phyloP scores from a whole-genome alignment of 1,284 basidiomycete genomes.

The Vanrija pseudolonga region DNA sequence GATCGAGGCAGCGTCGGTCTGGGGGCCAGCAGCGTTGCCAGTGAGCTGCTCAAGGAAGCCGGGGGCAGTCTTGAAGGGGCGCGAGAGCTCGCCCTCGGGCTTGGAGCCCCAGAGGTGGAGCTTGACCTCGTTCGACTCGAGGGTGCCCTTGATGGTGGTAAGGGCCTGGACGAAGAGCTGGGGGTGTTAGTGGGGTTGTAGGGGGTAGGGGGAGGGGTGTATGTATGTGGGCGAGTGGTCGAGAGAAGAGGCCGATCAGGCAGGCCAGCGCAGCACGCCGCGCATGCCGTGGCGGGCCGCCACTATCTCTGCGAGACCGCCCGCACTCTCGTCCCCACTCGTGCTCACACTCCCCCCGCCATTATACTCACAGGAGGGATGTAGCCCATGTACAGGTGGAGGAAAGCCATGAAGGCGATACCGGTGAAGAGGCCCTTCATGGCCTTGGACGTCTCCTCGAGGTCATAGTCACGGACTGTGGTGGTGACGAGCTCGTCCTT shows the following conservation, averaged over 20 bases:
- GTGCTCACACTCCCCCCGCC: too few species aligned
- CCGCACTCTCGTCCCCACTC: background rate
- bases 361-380: conserved; percentile 17
- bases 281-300: too few species aligned
- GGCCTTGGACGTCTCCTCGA: conserved; percentile 21
- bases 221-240: background rate
- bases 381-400: conserved; percentile 25
- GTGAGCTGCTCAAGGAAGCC: conserved; percentile 62
- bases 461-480: conserved; percentile 23
- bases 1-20: conserved; percentile 79
- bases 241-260: background rate
- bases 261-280: too few species aligned
- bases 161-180: conserved; percentile 24
- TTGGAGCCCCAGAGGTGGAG: conserved; percentile 19
- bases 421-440: conserved; percentile 22
- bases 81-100: conserved; percentile 18
- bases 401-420: conserved; percentile 18
- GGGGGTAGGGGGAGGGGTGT: background rate
- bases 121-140: conserved; percentile 23
- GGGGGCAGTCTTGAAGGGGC: conserved; percentile 22
- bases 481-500: conserved; percentile 24
- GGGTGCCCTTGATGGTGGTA: conserved; percentile 19
- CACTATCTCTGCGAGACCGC: background rate
- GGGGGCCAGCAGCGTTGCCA: conserved; percentile 56
- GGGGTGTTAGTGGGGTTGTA: background rate